Base-by-base conservation (phyloP, 2,329 filamentous ascomycete species). In the Hypomyces perniciosus region DNA sequence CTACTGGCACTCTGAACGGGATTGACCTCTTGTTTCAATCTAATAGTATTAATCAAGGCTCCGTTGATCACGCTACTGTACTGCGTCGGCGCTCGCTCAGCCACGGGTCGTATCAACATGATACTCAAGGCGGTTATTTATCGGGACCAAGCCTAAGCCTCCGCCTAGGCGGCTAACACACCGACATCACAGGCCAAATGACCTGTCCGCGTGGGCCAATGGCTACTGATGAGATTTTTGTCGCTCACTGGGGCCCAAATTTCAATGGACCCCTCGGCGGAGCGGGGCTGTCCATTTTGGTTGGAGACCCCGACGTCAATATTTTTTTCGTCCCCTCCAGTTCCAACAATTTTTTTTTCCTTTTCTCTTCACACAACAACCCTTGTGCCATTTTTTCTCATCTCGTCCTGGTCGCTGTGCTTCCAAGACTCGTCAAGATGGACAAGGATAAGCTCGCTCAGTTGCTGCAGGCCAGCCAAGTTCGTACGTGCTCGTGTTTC, bases 401-500 rank as follows among this genome's bases (percentile, higher is more conserved):
- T 48, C 43, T 52, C 43, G 20, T 55, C 48, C 53, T 30, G 52
- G 53, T 54, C 35, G 26, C 62, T 57, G 53, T 61, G 56, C 60
- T 66, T 64, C 35, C 38, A 46, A 46, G 54, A 51, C 46, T 57
- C 52, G 54, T 61, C 56, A 65, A 51, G 52, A 73, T 73, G 71
- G 72, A 74, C 59, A 73, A 72, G 64, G 84, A 89, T 70, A 83
- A 87, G 73, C 90, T 96, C 68, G 80, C 93, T 60, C 80, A 86
- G 75, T 83, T 96, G 73, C 82, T 96, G 68, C 83, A 93, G 79
- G 85, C 88, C 73, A 84, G 92, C 63, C 81, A 95, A 72, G 84
- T 90, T 69, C 90, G 89, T 93, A 75, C 75, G 87, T 83, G 26
- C 48, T 46, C 13, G 27, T 41, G n/a, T 26, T 13, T 39, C 30